phyloP scores from a whole-genome alignment of 2,329 filamentous ascomycete genomes.

The Xylaria sp. region DNA sequence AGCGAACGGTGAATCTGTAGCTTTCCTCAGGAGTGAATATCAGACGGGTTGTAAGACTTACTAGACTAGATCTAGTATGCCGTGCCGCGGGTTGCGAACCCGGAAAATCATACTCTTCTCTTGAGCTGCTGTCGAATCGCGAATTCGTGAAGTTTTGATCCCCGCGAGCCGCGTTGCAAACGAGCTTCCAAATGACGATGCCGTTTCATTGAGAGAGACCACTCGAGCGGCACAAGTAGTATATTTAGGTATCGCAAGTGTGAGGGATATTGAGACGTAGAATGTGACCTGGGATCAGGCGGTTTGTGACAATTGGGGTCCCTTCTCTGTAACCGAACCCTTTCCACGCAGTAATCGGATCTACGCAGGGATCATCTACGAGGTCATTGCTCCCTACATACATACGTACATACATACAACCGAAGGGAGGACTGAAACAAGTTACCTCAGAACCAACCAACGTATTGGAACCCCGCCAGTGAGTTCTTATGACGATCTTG shows the following conservation, averaged over 20 bases:
- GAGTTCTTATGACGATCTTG: conserved; percentile 23
- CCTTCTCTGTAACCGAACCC: not conserved
- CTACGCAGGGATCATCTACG: conserved; percentile 23
- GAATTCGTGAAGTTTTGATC: conserved; percentile 1
- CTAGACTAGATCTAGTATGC: conserved; percentile 13
- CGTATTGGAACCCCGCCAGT: conserved; percentile 4
- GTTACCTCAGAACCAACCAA: conserved; percentile 20
- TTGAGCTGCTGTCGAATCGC: conserved; percentile 14
- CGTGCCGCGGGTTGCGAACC: conserved; percentile 1
- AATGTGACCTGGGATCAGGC: not conserved
- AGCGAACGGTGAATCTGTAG: not conserved
- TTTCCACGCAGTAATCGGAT: conserved; percentile 22
- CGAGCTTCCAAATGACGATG: not conserved
- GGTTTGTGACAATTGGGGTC: not conserved
- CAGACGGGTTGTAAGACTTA: conserved; percentile 12
- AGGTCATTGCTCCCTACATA: conserved; percentile 21
- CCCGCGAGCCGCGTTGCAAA: conserved; percentile 2
- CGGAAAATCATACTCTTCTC: not conserved
- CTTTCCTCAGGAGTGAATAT: conserved; percentile 11
- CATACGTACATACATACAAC: conserved; percentile 7
- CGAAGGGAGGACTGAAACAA: conserved; percentile 31
- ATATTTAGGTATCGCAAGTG: conserved; percentile 1
- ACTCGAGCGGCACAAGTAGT: not conserved
- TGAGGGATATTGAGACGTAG: conserved; percentile 12
- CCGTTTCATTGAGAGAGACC: conserved; percentile 1